Percentiles rank a stretch among this genome's conserved stretches.
These are phyloP conservation scores for Lagerstroemia speciosa DNA, from an alignment of 345 rosid genomes.

Conservation along the genomic window DNA sequence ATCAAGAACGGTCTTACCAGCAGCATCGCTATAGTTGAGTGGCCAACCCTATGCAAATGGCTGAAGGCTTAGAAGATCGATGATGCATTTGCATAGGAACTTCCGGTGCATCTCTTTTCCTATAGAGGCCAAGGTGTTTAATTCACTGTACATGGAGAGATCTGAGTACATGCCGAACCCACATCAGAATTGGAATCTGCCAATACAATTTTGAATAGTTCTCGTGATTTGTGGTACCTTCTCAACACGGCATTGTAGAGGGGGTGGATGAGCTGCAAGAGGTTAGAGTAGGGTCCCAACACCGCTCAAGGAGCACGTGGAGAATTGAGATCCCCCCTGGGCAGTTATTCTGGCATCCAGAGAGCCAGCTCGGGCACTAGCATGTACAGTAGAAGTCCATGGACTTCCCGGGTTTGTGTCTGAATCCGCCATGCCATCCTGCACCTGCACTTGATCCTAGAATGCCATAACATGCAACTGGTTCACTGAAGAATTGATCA, in stretches of 20 bases:
- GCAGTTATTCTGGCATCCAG: conserved; percentile 60
- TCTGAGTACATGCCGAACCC: background rate
- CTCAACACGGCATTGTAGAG: conserved; percentile 61
- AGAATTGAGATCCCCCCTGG: conserved; percentile 40
- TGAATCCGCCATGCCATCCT: conserved; percentile 70
- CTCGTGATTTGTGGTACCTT: conserved; percentile 54
- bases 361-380: conserved; percentile 81
- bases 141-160: background rate
- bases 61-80: too few relatives aligned
- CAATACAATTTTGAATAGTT: conserved; percentile 28
- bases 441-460: conserved; percentile 31
- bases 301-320: conserved; percentile 49
- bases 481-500: background rate
- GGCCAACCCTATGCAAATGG: too few relatives aligned
- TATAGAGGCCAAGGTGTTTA: too few relatives aligned
- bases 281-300: conserved; percentile 65
- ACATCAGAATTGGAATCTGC: background rate
- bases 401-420: conserved; percentile 74
- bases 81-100: too few relatives aligned
- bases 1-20: too few relatives aligned
- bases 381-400: conserved; percentile 86
- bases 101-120: too few relatives aligned
- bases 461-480: background rate
- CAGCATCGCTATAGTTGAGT: too few relatives aligned
- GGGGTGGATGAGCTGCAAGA: conserved; percentile 68